Percentiles rank a stretch among this genome's conserved stretches.
phyloP scores from a whole-genome alignment of 306 rosid species.

The Vigna mungo region DNA sequence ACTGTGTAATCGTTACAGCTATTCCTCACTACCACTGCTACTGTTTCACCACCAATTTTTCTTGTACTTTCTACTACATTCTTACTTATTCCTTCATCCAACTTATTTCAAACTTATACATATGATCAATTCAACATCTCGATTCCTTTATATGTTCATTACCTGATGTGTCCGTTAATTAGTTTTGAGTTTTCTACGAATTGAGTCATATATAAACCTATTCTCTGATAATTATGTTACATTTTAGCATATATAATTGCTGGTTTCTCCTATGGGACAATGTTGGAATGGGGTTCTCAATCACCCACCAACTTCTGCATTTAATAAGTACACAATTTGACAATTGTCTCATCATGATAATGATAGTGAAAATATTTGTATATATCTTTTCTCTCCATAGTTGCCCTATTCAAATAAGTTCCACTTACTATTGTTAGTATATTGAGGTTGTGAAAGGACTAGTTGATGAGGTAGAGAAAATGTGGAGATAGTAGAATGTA shows the following conservation, averaged over 20 bases:
- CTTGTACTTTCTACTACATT: background rate
- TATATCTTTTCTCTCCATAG: background rate
- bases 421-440: no score
- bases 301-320: slow-evolving; percentile 40
- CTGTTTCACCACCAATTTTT: slow-evolving; percentile 11
- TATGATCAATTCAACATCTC: background rate
- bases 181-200: slow-evolving; percentile 9
- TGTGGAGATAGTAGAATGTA: no score
- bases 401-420: slow-evolving; percentile 28
- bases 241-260: slow-evolving; percentile 1
- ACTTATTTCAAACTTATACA: background rate
- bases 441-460: no score
- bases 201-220: background rate
- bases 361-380: slow-evolving; percentile 44
- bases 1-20: slow-evolving; percentile 34
- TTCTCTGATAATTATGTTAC: slow-evolving; percentile 28
- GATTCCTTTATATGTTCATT: background rate
- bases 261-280: slow-evolving; percentile 31
- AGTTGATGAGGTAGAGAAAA: no score
- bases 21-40: slow-evolving; percentile 22
- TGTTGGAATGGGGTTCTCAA: slow-evolving; percentile 44
- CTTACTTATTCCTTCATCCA: background rate
- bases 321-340: slow-evolving; percentile 43
- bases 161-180: slow-evolving; percentile 13
- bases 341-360: slow-evolving; percentile 52